A percentile compares a stretch with the other conserved stretches of the same genome.
Conservation (phyloP, 2,329 filamentous ascomycete genomes). For the Plectosphaerella plurivora region DNA sequence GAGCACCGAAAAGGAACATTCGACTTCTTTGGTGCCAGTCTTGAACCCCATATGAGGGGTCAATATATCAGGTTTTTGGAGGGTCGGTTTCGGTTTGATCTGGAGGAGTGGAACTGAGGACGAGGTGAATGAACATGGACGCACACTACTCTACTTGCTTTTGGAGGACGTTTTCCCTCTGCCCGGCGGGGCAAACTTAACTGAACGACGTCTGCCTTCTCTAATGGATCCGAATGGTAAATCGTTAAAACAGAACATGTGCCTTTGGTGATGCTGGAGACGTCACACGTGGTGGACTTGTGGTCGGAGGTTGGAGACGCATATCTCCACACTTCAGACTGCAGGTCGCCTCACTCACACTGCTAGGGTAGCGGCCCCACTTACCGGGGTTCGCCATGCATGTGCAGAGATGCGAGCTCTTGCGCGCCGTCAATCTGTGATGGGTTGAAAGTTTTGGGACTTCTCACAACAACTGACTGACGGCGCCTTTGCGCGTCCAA, state of each 20-base stretch:
- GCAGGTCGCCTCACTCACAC: too few relatives aligned
- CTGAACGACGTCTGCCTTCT: constrained; percentile 26
- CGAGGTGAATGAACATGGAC: constrained; percentile 5
- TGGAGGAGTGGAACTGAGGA: constrained; percentile 3
- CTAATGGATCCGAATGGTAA: constrained; percentile 6
- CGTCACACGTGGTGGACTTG: background rate
- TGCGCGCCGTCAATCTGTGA: too few relatives aligned
- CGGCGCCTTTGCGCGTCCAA: too few relatives aligned
- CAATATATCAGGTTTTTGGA: background rate
- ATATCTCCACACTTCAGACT: too few relatives aligned
- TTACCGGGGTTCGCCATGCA: too few relatives aligned
- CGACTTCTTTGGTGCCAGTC: constrained; percentile 7
- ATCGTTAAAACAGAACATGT: background rate
- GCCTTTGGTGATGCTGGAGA: background rate
- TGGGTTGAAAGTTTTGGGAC: too few relatives aligned
- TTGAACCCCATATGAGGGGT: constrained; percentile 17
- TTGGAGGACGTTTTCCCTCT: constrained; percentile 1
- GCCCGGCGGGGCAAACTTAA: constrained; percentile 21
- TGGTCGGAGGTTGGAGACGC: background rate
- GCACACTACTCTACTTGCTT: constrained; percentile 4
- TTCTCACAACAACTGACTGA: too few relatives aligned
- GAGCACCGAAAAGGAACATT: background rate
- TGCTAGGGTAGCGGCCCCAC: too few relatives aligned
- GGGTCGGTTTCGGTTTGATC: constrained; percentile 1
- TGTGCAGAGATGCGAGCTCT: too few relatives aligned